These are phyloP conservation scores for Dactylorhiza incarnata DNA, from an alignment of 106 monocot genomes.

Conservation along the genomic window DNA sequence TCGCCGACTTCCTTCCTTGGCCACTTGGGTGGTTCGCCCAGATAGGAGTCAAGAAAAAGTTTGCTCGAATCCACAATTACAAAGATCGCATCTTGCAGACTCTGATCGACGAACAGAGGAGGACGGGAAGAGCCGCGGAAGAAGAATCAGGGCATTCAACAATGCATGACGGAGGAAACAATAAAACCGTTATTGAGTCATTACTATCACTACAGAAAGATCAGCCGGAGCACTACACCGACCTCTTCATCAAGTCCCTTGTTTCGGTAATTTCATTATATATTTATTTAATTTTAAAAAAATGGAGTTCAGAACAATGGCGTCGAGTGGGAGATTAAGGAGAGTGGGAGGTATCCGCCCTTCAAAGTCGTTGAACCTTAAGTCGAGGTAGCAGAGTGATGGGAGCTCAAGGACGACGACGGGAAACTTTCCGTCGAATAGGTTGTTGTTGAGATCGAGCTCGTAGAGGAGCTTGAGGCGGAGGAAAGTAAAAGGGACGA, in stretches of 20 bases:
- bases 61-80: not conserved
- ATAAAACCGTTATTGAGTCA: not conserved
- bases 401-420: conserved; percentile 22
- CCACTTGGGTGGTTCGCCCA: not conserved
- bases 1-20: conserved; percentile 5
- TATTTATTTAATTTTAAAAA: too few species aligned
- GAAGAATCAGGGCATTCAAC: not conserved
- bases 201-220: not conserved
- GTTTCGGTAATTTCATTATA: not conserved
- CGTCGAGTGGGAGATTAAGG: conserved; percentile 29
- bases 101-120: not conserved
- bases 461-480: conserved; percentile 24
- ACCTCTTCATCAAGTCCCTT: not conserved
- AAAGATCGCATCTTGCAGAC: conserved; percentile 7
- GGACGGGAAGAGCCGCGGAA: not conserved
- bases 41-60: not conserved
- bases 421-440: conserved; percentile 32
- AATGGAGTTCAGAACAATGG: conserved; percentile 32
- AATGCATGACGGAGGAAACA: not conserved
- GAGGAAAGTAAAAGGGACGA: conserved; percentile 19
- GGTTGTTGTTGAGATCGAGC: conserved; percentile 37
- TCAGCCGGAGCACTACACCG: not conserved
- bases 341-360: conserved; percentile 22
- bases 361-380: conserved; percentile 43
- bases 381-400: conserved; percentile 27